Evolutionary conservation across 2,329 filamentous ascomycete species (phyloP), one percentile per base, ranked within the genome.

Genomic region (Colletotrichum ledebouriae): DNA sequence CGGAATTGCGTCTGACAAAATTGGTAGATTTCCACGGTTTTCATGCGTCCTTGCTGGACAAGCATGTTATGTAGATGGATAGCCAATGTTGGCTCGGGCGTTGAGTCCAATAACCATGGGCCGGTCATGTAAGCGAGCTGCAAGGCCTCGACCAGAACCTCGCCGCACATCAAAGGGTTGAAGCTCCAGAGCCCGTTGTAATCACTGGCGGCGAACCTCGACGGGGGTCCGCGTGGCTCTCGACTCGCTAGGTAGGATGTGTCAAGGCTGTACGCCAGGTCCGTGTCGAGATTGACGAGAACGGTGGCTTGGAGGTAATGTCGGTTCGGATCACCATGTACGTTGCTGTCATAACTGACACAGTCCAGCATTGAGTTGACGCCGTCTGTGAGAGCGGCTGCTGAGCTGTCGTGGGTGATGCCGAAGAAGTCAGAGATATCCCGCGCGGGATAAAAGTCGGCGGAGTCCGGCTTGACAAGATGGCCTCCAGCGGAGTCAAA

Each of bases 141-240:
- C 22, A 86, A 76, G 2, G 74, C 81, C 70, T 86, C 83, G 41
- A 77, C 73, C 5, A 86, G 74, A 0, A 82, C 82, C 10, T 78
- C 77, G 15, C 83, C 84, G 47, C 83, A 85, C 3, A 85, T 75
- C 44, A 79, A 85, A 0, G 84, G 84, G 2, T 81, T 85, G 61
- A 82, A 84, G 17, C 82, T 78, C 78, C 80, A 85, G 1, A 86
- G 74, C 0, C 82, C 83, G 56, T 85, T 84, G 0, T 78, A 6
- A 68, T 81, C 77, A 2, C 76, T 76, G 12, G 74, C 72, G 1
- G 78, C 73, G 70, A 86, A 85, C 0, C 80, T 79, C 4, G 83
- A 84, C 3, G 77, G 77, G 0, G 79, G 76, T 39, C 47, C n/a
- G 6, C 82, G 10, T 1, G 15, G 34, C 42, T 59, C 15, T 10